A percentile compares a stretch with the other conserved stretches of the same genome.
phyloP scores from a whole-genome alignment of 1,139 yeast genomes.

The Candida sp. region DNA sequence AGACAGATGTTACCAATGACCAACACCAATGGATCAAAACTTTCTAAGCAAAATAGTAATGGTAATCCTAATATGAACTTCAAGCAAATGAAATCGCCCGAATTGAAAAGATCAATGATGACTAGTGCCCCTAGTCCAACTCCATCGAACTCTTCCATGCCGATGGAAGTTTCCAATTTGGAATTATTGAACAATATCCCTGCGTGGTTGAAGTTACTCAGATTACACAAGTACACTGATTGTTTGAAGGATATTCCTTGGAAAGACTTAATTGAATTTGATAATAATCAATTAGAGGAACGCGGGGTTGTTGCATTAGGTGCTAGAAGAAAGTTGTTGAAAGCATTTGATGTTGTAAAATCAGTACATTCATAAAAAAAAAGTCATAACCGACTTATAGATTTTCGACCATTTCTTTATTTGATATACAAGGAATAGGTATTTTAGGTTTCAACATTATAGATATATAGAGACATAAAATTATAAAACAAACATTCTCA shows the following conservation, averaged over 20 bases:
- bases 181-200: conserved; percentile 76
- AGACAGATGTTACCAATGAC: neutral
- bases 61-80: conserved; percentile 8
- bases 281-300: conserved; percentile 66
- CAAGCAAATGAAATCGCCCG: conserved; percentile 6
- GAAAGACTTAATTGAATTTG: conserved; percentile 71
- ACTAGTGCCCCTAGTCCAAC: conserved; percentile 6
- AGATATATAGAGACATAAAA: neutral
- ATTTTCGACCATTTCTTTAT: neutral
- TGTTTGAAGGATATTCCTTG: conserved; percentile 73
- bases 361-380: neutral
- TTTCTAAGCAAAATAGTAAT: conserved; percentile 5
- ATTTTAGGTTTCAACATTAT: neutral
- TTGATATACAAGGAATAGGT: conserved; percentile 3
- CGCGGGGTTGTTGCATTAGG: conserved; percentile 93
- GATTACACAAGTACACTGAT: conserved; percentile 92
- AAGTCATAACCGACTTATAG: too few relatives aligned
- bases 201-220: conserved; percentile 84
- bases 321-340: conserved; percentile 86
- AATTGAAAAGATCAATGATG: conserved; percentile 6
- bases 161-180: conserved; percentile 61
- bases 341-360: conserved; percentile 83
- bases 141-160: conserved; percentile 42
- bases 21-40: conserved; percentile 5
- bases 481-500: neutral